Base-by-base conservation (phyloP, 2,329 filamentous ascomycete species). In the Neopestalotiopsis sp. region DNA sequence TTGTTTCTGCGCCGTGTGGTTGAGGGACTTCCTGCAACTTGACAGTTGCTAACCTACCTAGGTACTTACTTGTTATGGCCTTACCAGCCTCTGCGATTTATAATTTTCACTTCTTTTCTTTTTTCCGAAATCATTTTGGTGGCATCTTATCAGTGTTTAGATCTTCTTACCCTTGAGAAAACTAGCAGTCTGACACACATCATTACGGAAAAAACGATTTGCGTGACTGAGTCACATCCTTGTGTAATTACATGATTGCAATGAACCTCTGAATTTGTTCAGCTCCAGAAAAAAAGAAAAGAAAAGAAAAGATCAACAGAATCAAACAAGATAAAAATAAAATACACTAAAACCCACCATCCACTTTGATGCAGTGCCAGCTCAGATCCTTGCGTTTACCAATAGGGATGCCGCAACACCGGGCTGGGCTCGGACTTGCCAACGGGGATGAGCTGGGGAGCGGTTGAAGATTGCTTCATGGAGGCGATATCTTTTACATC, bases 1-100 rank as follows among this genome's bases (percentile, higher is more conserved):
- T 52, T 52, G 45, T 52, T 52, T 52, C 45, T 52, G 45, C 45
- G 45, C 45, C 45, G 45, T 52, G 45, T 52, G 45, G n/a, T 28
- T 20, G 45, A 52, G 45, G 45, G 7, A 52, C 45, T n/a, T n/a
- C 45, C 45, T n/a, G n/a, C n/a, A 5, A 49, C 42, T 49, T 49
- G 9, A 52, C 5, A 17, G 10, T n/a, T 38, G 10, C 34, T 38
- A 38, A 38, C 34, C 34, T 38, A 10, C 34, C 34, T 38, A 10
- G 34, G 34, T 38, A 38, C 34, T 38, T 38, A 7, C 34, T 38
- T 10, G 10, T 28, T 28, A 28, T 28, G 24, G 24, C 24, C 24
- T 28, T 28, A 28, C 24, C 34, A 38, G 34, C 34, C 34, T 38
- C 1, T 38, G 34, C 34, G 24, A 28, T 28, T 28, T 28, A 28